Conservation (phyloP, 2,329 filamentous ascomycete species). For the Trichoderma afroharzianum region DNA sequence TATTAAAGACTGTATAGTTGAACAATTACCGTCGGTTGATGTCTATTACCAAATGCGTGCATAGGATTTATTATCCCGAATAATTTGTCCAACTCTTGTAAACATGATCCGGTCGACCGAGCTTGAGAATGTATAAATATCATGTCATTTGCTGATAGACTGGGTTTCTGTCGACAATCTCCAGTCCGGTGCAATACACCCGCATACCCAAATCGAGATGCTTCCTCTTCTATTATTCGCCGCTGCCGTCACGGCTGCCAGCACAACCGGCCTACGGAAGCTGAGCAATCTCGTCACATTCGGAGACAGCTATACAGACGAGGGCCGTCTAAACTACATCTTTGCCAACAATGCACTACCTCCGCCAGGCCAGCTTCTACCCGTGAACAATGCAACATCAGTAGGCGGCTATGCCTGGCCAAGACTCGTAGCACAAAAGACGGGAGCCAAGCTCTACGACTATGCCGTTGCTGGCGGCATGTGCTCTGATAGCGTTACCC, state of each 20-base stretch:
- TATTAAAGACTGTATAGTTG: neutral
- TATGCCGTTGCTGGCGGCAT: slow-evolving; percentile 72
- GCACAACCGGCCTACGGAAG: neutral
- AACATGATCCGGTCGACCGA: neutral
- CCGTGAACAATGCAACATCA: slow-evolving; percentile 49
- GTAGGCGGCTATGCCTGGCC: slow-evolving; percentile 67
- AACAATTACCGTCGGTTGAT: slow-evolving; percentile 12
- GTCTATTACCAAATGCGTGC: neutral
- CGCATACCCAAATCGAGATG: neutral
- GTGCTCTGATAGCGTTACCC: slow-evolving; percentile 63
- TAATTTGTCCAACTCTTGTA: neutral
- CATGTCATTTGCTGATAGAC: neutral
- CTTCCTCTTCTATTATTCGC: neutral
- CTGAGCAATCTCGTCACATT: slow-evolving; percentile 61
- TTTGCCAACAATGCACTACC: slow-evolving; percentile 57
- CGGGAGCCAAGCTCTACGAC: slow-evolving; percentile 56
- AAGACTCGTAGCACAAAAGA: slow-evolving; percentile 59
- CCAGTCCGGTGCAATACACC: neutral
- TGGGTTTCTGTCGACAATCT: neutral
- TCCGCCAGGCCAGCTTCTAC: slow-evolving; percentile 53
- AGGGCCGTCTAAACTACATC: slow-evolving; percentile 64
- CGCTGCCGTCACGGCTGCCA: neutral
- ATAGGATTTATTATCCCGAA: neutral
- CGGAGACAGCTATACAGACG: slow-evolving; percentile 75
- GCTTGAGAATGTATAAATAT: slow-evolving; percentile 1